Evolutionary conservation across 345 rosid species (phyloP), one percentile per base, ranked within the genome.

Genomic region (Salix purpurea): DNA sequence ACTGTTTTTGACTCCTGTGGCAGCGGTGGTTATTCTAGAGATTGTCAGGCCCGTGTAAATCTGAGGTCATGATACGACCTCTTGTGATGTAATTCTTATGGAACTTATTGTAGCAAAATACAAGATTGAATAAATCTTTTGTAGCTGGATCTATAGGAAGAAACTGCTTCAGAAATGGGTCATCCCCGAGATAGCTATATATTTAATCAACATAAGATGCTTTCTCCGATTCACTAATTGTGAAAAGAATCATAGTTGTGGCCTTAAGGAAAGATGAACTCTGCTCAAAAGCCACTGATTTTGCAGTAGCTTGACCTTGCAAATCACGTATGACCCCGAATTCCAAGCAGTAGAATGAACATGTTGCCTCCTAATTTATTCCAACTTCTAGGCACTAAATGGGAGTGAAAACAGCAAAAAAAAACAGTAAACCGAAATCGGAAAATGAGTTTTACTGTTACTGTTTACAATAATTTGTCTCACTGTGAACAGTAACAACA

Each of bases 161-260:
- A 83, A 91, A 94, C 79, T 94, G 92, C 88, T 89, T 89, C 67
- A 94, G 73, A 72, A 94, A 94, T 9, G 92, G 91, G 58, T 94
- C 97, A 72, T 94, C 97, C 62, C 90, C 86, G 70, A 94, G 96
- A 81, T 88, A 94, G 83, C 89, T 92, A 76, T 94, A 92, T 87
- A 94, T 91, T 79, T 94, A 97, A 73, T 84, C 89, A 81, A 94
- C 94, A 84, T 91, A 94, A 80, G 91, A 85, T 37, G 86, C 84
- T 79, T 89, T 91, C 86, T 94, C 97, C 2, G 97, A 90, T 83
- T 87, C 90, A 67, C 79, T 84, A 67, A 94, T 88, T 16, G 91
- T 86, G 95, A 69, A 92, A 79, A 90, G 90, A 37, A 90, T 90
- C 6, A 93, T 88, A 12, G 85, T 84, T 67, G 88, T 74, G n/a